Percentiles rank a stretch among this genome's conserved stretches.
Evolutionary conservation across 2,329 filamentous ascomycete species (phyloP).

Genomic region (Pseudogymnoascus sp.): DNA sequence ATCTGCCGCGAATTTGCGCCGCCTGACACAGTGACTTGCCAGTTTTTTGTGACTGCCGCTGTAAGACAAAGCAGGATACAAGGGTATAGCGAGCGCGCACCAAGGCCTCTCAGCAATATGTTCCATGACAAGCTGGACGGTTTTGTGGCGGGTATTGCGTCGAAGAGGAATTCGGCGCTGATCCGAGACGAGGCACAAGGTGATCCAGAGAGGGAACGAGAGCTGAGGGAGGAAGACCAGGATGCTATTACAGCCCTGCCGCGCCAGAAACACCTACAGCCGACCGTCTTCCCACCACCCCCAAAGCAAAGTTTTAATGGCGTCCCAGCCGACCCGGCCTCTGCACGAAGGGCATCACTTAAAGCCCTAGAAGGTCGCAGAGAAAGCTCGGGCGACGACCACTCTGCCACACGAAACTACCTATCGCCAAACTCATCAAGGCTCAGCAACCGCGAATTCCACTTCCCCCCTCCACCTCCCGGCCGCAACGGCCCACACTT

Average conservation of each 20-base stretch:
- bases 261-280: conserved; percentile 54
- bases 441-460: conserved; percentile 36
- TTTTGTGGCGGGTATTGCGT: conserved; percentile 77
- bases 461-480: conserved; percentile 45
- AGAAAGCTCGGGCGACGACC: conserved; percentile 29
- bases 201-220: conserved; percentile 68
- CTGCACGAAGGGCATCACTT: conserved; percentile 38
- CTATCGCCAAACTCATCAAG: conserved; percentile 18
- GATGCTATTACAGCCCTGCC: conserved; percentile 78
- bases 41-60: conserved; percentile 85
- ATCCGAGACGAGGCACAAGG: conserved; percentile 76
- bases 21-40: conserved; percentile 80
- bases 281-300: conserved; percentile 32
- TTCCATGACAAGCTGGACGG: conserved; percentile 84
- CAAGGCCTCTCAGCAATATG: conserved; percentile 61
- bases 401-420: conserved; percentile 32
- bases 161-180: conserved; percentile 75
- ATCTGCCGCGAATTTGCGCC: conserved; percentile 88
- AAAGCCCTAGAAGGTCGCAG: conserved; percentile 40
- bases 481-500: conserved; percentile 47
- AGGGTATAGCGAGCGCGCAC: conserved; percentile 35
- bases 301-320: background rate
- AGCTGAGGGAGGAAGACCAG: conserved; percentile 73
- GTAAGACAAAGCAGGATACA: conserved; percentile 33
- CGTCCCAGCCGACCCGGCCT: background rate